Conservation (phyloP, 108 stramenopile genomes). For the Stephanodiscus minutulus region DNA sequence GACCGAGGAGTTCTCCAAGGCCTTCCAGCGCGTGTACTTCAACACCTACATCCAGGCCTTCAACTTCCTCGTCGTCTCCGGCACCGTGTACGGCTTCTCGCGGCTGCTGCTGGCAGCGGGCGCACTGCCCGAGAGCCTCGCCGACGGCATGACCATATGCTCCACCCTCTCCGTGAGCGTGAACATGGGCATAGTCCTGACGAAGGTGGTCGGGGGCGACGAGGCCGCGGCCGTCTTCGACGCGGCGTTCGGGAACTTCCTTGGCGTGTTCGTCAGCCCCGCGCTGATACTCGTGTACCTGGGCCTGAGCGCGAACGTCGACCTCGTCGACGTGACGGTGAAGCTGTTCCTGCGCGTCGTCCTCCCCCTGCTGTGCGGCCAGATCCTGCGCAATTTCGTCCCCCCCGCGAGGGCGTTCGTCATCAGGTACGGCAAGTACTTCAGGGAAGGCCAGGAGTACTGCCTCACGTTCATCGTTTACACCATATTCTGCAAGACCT, state of each 20-base stretch:
- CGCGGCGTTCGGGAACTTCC: slow-evolving; percentile 61
- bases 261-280: slow-evolving; percentile 74
- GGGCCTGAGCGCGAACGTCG: slow-evolving; percentile 47
- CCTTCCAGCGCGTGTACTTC: slow-evolving; percentile 65
- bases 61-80: slow-evolving; percentile 75
- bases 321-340: slow-evolving; percentile 50
- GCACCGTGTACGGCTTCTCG: slow-evolving; percentile 61
- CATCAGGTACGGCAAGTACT: slow-evolving; percentile 48
- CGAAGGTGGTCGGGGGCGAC: slow-evolving; percentile 77
- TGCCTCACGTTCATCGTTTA: slow-evolving; percentile 65
- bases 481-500: slow-evolving; percentile 68
- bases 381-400: slow-evolving; percentile 53
- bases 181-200: slow-evolving; percentile 83
- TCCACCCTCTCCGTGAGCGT: slow-evolving; percentile 77
- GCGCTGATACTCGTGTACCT: slow-evolving; percentile 56
- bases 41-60: slow-evolving; percentile 75
- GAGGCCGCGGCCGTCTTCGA: slow-evolving; percentile 86
- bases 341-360: slow-evolving; percentile 62
- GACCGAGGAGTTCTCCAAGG: slow-evolving; percentile 79
- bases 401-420: slow-evolving; percentile 50
- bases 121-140: slow-evolving; percentile 55
- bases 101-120: slow-evolving; percentile 45
- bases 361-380: slow-evolving; percentile 59
- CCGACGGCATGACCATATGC: slow-evolving; percentile 82
- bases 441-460: slow-evolving; percentile 56